Evolutionary conservation across 345 rosid species (phyloP).

Genomic region (Brassica juncea): DNA sequence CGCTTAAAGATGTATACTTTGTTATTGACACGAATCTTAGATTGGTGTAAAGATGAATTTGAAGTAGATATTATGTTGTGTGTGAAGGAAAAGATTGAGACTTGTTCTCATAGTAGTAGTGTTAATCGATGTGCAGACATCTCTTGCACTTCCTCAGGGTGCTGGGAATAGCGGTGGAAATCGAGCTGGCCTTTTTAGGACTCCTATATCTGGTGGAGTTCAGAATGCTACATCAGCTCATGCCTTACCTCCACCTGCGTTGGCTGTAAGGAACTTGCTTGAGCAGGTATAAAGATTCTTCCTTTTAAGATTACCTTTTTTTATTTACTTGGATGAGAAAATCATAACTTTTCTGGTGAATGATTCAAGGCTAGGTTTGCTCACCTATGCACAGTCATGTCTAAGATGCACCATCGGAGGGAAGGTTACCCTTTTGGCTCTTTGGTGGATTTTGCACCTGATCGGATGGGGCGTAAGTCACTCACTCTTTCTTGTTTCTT

Average conservation of each 20-base stretch:
- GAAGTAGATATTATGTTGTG: constrained; percentile 34
- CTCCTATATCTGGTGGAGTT: constrained; percentile 99
- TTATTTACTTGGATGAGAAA: not conserved
- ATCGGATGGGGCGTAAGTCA: constrained; percentile 87
- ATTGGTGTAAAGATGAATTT: constrained; percentile 14
- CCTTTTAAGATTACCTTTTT: not conserved
- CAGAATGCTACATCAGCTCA: constrained; percentile 98
- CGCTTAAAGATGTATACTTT: constrained; percentile 1
- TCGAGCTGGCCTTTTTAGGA: constrained; percentile 88
- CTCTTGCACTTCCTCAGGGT: constrained; percentile 50
- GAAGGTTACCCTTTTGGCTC: constrained; percentile 99
- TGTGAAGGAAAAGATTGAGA: constrained; percentile 59
- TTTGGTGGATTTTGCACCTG: constrained; percentile 93
- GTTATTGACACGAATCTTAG: constrained; percentile 16
- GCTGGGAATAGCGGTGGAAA: constrained; percentile 68
- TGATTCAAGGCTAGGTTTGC: constrained; percentile 89
- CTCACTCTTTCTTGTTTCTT: constrained; percentile 1
- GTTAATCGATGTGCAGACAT: constrained; percentile 51
- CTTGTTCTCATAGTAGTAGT: constrained; percentile 32
- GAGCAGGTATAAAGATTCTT: constrained; percentile 65
- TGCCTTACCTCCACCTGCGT: constrained; percentile 88
- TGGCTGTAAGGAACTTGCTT: constrained; percentile 97
- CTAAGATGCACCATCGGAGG: constrained; percentile 94
- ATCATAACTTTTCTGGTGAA: not conserved
- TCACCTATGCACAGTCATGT: constrained; percentile 94